These are phyloP conservation scores for Stemphylium lycopersici DNA, from an alignment of 2,329 filamentous ascomycete genomes.

Conservation along the genomic window DNA sequence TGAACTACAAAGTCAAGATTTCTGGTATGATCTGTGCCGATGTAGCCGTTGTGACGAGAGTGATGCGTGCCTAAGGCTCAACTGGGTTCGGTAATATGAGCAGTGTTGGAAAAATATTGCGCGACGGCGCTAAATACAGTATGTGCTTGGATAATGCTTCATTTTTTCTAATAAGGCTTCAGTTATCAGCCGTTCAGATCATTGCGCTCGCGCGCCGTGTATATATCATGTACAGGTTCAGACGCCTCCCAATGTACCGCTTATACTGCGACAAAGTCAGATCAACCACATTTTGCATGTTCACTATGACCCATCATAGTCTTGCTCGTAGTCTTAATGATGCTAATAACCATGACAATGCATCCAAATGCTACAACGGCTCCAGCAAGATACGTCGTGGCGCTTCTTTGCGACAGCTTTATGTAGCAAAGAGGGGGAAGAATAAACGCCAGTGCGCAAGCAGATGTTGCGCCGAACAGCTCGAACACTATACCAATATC, in stretches of 20 bases:
- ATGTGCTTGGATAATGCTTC: neutral
- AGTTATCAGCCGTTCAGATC: neutral
- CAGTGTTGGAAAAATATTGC: neutral
- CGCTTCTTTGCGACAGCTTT: slow-evolving; percentile 82
- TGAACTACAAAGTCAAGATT: slow-evolving; percentile 10
- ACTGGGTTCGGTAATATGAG: neutral
- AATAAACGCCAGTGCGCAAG: slow-evolving; percentile 93
- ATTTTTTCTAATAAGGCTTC: neutral
- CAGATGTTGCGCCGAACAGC: slow-evolving; percentile 92
- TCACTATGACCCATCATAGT: slow-evolving; percentile 30
- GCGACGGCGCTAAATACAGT: neutral
- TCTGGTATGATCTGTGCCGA: neutral
- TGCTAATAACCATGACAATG: slow-evolving; percentile 74
- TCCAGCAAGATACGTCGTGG: slow-evolving; percentile 73
- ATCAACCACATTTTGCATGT: slow-evolving; percentile 35
- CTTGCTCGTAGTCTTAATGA: slow-evolving; percentile 41
- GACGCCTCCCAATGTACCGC: slow-evolving; percentile 27
- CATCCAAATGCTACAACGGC: slow-evolving; percentile 79
- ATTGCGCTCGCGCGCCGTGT: neutral
- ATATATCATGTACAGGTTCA: slow-evolving; percentile 7
- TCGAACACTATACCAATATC: slow-evolving; percentile 95
- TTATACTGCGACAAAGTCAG: slow-evolving; percentile 24
- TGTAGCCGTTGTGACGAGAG: neutral
- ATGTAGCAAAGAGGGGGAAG: slow-evolving; percentile 94
- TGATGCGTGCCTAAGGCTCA: neutral